phyloP scores from a whole-genome alignment of 768 basidiomycete genomes.

The Pleurotus cornucopiae region DNA sequence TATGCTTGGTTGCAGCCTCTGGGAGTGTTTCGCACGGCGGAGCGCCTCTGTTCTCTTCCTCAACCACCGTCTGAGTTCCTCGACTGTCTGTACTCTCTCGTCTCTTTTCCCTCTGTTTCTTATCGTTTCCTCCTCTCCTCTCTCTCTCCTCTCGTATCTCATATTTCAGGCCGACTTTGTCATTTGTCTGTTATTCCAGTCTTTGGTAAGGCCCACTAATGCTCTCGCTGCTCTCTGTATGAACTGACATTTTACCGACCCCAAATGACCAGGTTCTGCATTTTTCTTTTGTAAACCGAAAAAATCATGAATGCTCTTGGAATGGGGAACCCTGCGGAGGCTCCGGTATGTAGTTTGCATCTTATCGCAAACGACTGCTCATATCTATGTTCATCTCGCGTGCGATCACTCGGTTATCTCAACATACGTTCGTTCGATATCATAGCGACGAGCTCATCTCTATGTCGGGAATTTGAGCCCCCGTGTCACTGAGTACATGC shows the following conservation, averaged over 20 bases:
- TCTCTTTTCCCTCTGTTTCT: slow-evolving; percentile 45
- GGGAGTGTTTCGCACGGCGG: slow-evolving; percentile 19
- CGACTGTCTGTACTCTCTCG: slow-evolving; percentile 32
- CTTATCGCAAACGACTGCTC: slow-evolving; percentile 18
- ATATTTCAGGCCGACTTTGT: slow-evolving; percentile 54
- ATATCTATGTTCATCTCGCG: slow-evolving; percentile 25
- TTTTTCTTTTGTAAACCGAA: slow-evolving; percentile 46
- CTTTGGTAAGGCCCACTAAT: slow-evolving; percentile 39
- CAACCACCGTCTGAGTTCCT: slow-evolving; percentile 15
- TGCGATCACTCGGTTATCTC: slow-evolving; percentile 19
- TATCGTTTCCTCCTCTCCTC: slow-evolving; percentile 29
- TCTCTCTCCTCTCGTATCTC: slow-evolving; percentile 36
- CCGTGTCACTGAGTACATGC: slow-evolving; percentile 98
- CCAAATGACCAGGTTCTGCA: slow-evolving; percentile 26
- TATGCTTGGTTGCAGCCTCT: slow-evolving; percentile 5
- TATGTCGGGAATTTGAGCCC: slow-evolving; percentile 98
- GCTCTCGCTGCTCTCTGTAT: slow-evolving; percentile 17
- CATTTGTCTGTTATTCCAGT: slow-evolving; percentile 48
- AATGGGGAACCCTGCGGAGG: slow-evolving; percentile 68
- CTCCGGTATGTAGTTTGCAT: slow-evolving; percentile 56
- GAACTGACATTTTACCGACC: slow-evolving; percentile 8
- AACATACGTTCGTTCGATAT: slow-evolving; percentile 16
- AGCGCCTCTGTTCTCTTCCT: slow-evolving; percentile 34
- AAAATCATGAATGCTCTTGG: slow-evolving; percentile 76
- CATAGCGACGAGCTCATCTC: slow-evolving; percentile 88